Conservation (phyloP, 2,329 filamentous ascomycete genomes). For the Scedosporium boydii region DNA sequence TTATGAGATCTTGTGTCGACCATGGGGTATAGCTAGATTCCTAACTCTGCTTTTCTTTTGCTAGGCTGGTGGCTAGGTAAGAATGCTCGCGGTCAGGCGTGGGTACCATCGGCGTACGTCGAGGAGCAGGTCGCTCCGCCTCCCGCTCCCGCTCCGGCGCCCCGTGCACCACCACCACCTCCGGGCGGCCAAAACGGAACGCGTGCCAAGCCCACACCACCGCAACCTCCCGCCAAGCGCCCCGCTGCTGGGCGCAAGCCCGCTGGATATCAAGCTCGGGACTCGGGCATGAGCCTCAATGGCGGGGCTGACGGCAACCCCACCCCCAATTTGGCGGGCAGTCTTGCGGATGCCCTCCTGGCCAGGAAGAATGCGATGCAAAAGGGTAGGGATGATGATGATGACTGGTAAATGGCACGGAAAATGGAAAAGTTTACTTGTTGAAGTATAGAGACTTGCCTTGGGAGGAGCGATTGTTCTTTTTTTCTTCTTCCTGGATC, state of each 20-base stretch:
- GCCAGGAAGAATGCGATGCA: slow-evolving; percentile 71
- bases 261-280: slow-evolving; percentile 58
- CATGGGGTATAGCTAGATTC: slow-evolving; percentile 15
- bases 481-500: neutral
- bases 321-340: slow-evolving; percentile 59
- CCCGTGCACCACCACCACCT: slow-evolving; percentile 57
- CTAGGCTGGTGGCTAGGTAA: slow-evolving; percentile 94
- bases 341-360: slow-evolving; percentile 68
- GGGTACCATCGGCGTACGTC: slow-evolving; percentile 90
- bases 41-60: slow-evolving; percentile 16
- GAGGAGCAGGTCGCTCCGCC: slow-evolving; percentile 63
- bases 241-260: slow-evolving; percentile 66
- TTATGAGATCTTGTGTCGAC: slow-evolving; percentile 6
- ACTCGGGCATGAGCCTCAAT: slow-evolving; percentile 57
- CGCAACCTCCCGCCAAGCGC: slow-evolving; percentile 71
- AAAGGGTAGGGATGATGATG: slow-evolving; percentile 58
- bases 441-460: neutral
- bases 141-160: slow-evolving; percentile 45
- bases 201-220: slow-evolving; percentile 57
- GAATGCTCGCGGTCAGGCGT: slow-evolving; percentile 64
- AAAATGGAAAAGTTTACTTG: neutral
- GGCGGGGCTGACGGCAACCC: slow-evolving; percentile 45
- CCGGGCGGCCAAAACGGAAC: slow-evolving; percentile 29
- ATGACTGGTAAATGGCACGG: slow-evolving; percentile 50
- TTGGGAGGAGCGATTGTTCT: neutral